Evolutionary conservation across 129 eudicot species (phyloP), one percentile per base, ranked within the genome.

Genomic region (Chrysanthemum seticuspe): DNA sequence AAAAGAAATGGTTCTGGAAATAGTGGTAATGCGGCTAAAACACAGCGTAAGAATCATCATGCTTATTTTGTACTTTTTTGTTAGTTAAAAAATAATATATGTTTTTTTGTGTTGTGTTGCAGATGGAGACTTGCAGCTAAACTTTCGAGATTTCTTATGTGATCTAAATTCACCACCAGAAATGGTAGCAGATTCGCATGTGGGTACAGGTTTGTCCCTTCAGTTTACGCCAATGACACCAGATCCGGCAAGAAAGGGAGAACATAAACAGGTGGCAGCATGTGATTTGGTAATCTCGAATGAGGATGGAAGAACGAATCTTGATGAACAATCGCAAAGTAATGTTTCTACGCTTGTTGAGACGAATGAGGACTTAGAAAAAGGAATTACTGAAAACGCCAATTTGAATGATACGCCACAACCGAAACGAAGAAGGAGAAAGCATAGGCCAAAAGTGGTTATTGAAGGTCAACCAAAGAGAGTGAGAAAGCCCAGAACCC

Each of bases 371-470:
- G 78, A 74, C 64, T 55, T 83, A 34, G 97, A 79, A 68, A 83
- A 85, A 81, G 92, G 81, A 52, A 69, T 62, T 70, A 64, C 73
- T 4, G 85, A 78, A 67, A 80, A 67, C 11, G 62, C 75, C 66
- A 83, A 87, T 75, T 74, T 83, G 72, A 85, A 73, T 72, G 88
- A 79, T 71, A 86, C 97, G 29, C 86, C 92, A 48, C 88, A 83
- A 70, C 84, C 80, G 70, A 90, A 90, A 77, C 83, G 78, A 62
- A 82, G 92, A 74, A 86, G 93, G 77, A 94, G 77, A 76, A 95
- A 81, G 79, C 90, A 90, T 85, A 85, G 85, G 70, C 99, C 99
- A 6, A 95, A 90, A 61, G 99, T 95, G 60, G 77, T 95, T 12
- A 85, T 18, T 45, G 99, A 90, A 82, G 86, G 91, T 21, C 67